phyloP scores from a whole-genome alignment of 1,284 basidiomycete species.

The Sporisorium graminicola region DNA sequence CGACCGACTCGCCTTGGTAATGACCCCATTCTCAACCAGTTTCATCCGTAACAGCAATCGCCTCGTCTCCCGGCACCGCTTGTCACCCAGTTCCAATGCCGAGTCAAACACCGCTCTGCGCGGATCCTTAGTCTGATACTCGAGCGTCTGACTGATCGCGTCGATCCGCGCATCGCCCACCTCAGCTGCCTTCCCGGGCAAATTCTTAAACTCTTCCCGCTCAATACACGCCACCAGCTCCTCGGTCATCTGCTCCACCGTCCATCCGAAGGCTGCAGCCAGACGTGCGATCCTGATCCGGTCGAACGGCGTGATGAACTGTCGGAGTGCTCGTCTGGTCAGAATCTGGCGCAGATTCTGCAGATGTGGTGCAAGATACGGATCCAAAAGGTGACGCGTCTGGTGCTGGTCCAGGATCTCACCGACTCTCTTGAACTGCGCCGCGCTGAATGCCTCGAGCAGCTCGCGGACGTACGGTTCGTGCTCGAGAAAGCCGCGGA shows the following conservation, averaged over 20 bases:
- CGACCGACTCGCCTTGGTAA: constrained; percentile 24
- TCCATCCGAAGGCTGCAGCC: constrained; percentile 85
- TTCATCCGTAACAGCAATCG: constrained; percentile 82
- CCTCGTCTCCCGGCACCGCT: constrained; percentile 79
- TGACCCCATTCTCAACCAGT: constrained; percentile 72
- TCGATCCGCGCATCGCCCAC: constrained; percentile 80
- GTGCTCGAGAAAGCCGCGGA: constrained; percentile 83
- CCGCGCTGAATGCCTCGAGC: constrained; percentile 82
- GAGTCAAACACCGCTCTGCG: constrained; percentile 80
- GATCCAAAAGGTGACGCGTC: constrained; percentile 81
- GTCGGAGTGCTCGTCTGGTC: constrained; percentile 69
- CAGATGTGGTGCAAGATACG: constrained; percentile 77
- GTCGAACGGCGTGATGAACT: constrained; percentile 85
- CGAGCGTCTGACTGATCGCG: constrained; percentile 74
- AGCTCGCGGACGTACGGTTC: constrained; percentile 86
- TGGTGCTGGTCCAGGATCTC: constrained; percentile 77
- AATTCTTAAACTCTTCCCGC: constrained; percentile 79
- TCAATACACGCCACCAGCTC: constrained; percentile 82
- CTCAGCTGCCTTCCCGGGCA: constrained; percentile 82
- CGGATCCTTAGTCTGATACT: constrained; percentile 80
- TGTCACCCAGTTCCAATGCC: constrained; percentile 78
- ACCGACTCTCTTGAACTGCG: constrained; percentile 83
- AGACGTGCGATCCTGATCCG: constrained; percentile 83
- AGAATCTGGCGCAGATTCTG: constrained; percentile 68
- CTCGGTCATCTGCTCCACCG: constrained; percentile 77